Conservation (phyloP, 495 filamentous ascomycete species). For the Neurospora sp. region DNA sequence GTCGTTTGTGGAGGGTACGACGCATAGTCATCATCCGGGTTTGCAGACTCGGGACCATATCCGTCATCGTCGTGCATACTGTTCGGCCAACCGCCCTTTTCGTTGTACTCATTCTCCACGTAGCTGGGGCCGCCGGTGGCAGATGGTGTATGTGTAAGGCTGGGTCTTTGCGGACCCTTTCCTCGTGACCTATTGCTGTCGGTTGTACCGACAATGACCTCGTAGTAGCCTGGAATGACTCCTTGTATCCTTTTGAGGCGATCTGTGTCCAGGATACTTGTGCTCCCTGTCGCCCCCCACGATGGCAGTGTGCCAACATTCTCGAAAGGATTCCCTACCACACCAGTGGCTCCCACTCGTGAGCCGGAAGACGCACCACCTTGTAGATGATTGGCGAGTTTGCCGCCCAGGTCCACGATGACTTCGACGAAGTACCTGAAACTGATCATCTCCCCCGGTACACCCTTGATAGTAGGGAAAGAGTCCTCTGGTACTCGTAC, state of each 20-base stretch:
- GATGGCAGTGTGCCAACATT: conserved; percentile 27
- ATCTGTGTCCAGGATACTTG: conserved; percentile 82
- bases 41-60: conserved; percentile 11
- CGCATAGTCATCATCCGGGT: conserved; percentile 14
- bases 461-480: conserved; percentile 83
- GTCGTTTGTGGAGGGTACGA: conserved; percentile 8
- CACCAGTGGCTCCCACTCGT: conserved; percentile 4
- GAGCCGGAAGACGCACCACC: conserved; percentile 27
- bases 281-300: conserved; percentile 40
- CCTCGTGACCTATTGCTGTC: conserved; percentile 59
- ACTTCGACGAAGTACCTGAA: conserved; percentile 93
- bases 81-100: conserved; percentile 9
- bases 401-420: conserved; percentile 83
- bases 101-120: conserved; percentile 1
- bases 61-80: conserved; percentile 4
- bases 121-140: conserved; percentile 2
- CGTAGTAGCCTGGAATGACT: conserved; percentile 71
- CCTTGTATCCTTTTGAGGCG: conserved; percentile 78
- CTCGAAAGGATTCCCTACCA: conserved; percentile 21
- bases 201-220: conserved; percentile 77
- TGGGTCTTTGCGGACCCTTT: conserved; percentile 32
- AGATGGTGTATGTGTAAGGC: conserved; percentile 14
- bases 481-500: conserved; percentile 81
- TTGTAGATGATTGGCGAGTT: conserved; percentile 52
- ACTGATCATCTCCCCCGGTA: conserved; percentile 83